Base-by-base conservation (phyloP, 2,329 filamentous ascomycete genomes). In the Aspergillus sp. region DNA sequence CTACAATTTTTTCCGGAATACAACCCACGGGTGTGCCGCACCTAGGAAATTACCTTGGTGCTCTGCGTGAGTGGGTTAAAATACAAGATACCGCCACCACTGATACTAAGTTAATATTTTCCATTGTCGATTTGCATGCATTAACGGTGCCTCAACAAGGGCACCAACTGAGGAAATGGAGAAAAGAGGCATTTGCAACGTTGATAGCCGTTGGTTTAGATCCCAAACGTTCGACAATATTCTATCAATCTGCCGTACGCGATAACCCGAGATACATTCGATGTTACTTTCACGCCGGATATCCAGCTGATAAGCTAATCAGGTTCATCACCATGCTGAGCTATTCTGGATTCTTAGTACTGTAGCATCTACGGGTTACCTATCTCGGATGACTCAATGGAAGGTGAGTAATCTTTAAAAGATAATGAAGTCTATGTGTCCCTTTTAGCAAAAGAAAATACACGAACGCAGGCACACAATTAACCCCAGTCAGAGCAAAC, bases 321-420 rank as follows among this genome's bases (percentile, higher is more conserved):
- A 90, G 86, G 87, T 93, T 2, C 81, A 86, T 17, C 87, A 88
- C 47, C 95, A 98, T 76, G 80, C 90, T 4, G 93, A 98, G 75
- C 82, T 99, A 62, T 96, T 96, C 90, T 99, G 95, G 95, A 92
- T 98, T 69, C 78, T 99, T 61, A 93, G 91, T 70, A 97, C 93
- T 64, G 90, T 90, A 52, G 90, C 95, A 23, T 93, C 90, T 5
- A 92, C 95, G 75, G 95, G 95, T 40, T 96, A 96, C 75, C 79
- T 99, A n/a, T 89, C 89, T 9, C 84, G 95, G n/a, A 99, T 99
- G 95, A 98, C 95, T 27, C 95, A 98, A 75, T 99, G 95, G 93
- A 99, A 99, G 86, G 91, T 91, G 70, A 63, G 70, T 59, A 17
- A 49, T 41, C 40, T 51, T 43, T 11, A 21, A 17, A 9, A 39